These are phyloP conservation scores for Guadua angustifolia DNA, from an alignment of 176 grass and related monocot genomes.

Conservation along the genomic window DNA sequence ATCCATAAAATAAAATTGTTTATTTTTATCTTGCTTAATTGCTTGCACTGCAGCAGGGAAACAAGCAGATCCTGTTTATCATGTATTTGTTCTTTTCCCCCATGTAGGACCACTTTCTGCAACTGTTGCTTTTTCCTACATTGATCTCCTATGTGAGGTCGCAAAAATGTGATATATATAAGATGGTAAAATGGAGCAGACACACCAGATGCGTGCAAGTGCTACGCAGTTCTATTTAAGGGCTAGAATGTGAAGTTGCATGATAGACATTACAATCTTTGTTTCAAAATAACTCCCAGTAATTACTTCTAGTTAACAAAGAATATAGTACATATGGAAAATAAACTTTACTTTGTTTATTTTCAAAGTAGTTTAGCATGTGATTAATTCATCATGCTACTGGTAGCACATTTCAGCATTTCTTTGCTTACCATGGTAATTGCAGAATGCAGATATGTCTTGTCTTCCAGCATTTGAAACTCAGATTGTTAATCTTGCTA, in stretches of 20 bases:
- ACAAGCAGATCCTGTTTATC: neutral
- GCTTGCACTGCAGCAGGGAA: neutral
- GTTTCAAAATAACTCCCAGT: neutral
- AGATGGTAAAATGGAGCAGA: neutral
- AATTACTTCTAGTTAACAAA: neutral
- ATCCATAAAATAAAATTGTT: neutral
- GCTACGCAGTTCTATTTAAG: neutral
- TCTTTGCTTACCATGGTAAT: slow-evolving; percentile 5
- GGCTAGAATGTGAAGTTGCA: neutral
- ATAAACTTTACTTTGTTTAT: neutral
- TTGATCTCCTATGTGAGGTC: neutral
- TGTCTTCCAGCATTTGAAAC: neutral
- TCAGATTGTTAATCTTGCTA: neutral
- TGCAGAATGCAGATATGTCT: neutral
- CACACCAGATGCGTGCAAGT: neutral
- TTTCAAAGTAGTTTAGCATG: slow-evolving; percentile 2
- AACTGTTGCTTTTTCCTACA: neutral
- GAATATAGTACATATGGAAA: neutral
- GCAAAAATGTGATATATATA: neutral
- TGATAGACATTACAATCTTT: neutral
- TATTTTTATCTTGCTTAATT: neutral
- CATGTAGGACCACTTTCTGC: neutral
- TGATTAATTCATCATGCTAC: slow-evolving; percentile 14
- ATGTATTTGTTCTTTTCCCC: neutral
- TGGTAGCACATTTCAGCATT: neutral